phyloP scores from a whole-genome alignment of 2,329 filamentous ascomycete genomes.

The Trichophaea hybrida region DNA sequence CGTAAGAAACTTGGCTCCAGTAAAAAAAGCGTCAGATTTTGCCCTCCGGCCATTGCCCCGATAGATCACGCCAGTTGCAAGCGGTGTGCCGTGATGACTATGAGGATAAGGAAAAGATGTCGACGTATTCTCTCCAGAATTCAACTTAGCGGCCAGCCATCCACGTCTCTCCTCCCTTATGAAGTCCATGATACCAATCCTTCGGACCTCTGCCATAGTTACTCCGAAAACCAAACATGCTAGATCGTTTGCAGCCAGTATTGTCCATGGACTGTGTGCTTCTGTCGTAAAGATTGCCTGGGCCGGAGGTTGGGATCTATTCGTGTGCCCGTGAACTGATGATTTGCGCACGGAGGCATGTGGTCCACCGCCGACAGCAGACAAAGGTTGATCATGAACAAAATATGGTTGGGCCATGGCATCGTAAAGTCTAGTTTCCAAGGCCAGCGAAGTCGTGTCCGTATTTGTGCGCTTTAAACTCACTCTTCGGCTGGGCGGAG shows the following conservation, averaged over 20 bases:
- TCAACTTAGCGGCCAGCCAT: constrained; percentile 79
- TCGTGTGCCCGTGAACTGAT: constrained; percentile 71
- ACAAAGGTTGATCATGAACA: constrained; percentile 28
- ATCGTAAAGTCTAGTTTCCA: constrained; percentile 75
- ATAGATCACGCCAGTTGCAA: constrained; percentile 12
- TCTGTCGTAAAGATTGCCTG: constrained; percentile 98
- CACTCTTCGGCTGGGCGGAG: constrained; percentile 46
- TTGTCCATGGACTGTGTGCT: constrained; percentile 79
- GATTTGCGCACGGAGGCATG: constrained; percentile 32
- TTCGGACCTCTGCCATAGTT: constrained; percentile 85
- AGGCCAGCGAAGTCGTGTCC: constrained; percentile 56
- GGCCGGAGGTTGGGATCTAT: constrained; percentile 75
- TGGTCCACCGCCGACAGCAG: constrained; percentile 16
- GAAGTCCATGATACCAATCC: constrained; percentile 87
- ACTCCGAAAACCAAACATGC: constrained; percentile 98
- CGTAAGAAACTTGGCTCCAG: constrained; percentile 11
- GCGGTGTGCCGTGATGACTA: constrained; percentile 30
- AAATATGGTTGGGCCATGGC: constrained; percentile 70
- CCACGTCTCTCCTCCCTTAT: constrained; percentile 75
- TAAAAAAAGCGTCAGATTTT: constrained; percentile 21
- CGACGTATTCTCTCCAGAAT: constrained; percentile 41
- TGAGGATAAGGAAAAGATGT: constrained; percentile 30
- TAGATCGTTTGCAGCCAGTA: constrained; percentile 87
- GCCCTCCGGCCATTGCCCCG: constrained; percentile 17
- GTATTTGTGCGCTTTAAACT: constrained; percentile 78